Conservation (phyloP, 306 rosid genomes). For the Cucurbita maxima region DNA sequence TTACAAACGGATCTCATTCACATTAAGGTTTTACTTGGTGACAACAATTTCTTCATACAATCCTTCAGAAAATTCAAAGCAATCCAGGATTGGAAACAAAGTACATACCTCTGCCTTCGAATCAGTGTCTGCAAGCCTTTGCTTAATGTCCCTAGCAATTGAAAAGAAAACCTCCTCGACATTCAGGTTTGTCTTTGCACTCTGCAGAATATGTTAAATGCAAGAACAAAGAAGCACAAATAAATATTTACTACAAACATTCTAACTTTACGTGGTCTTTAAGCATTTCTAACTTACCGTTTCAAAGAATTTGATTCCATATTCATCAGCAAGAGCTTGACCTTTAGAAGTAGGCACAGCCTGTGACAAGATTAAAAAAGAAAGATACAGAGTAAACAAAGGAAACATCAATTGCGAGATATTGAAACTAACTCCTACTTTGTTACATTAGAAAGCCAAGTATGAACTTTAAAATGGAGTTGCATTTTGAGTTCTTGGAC, state of each 20-base stretch:
- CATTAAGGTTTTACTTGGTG: not conserved
- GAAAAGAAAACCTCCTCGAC: conserved; percentile 91
- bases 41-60: not conserved
- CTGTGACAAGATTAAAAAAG: conserved; percentile 20
- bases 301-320: conserved; percentile 74
- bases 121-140: conserved; percentile 72
- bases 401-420: not conserved
- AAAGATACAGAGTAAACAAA: not conserved
- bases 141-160: conserved; percentile 64
- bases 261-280: not conserved
- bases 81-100: not conserved
- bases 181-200: conserved; percentile 82
- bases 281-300: conserved; percentile 44
- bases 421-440: not conserved
- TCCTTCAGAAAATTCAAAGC: not conserved
- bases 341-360: conserved; percentile 77
- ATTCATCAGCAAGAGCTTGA: conserved; percentile 91
- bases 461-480: not conserved
- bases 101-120: conserved; percentile 19
- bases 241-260: no score
- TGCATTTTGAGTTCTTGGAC: not conserved
- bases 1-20: not conserved
- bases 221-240: conserved; percentile 1
- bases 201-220: conserved; percentile 28
- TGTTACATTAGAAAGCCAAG: not conserved